Base-by-base conservation (phyloP, 2,329 filamentous ascomycete genomes). In the Aureobasidium subglaciale region DNA sequence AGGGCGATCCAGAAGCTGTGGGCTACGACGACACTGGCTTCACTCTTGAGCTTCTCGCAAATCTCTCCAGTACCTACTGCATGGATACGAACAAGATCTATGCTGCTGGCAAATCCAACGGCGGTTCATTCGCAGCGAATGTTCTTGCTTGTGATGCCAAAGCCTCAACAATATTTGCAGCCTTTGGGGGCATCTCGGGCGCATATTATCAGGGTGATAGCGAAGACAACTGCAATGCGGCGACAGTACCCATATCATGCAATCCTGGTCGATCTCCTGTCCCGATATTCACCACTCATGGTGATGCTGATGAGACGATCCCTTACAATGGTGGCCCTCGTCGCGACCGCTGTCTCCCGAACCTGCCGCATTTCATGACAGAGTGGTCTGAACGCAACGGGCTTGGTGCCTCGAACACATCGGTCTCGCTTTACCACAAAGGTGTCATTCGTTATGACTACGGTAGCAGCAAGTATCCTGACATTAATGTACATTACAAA, bases 71-170 rank as follows among this genome's bases (percentile, higher is more conserved):
- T 6, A 64, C 63, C 5, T 74, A 73, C 60, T 78, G 74, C 61
- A 68, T 78, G 58, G 72, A 78, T 57, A 60, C 64, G 1, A 63
- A 62, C 4, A 69, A 69, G 4, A 67, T 78, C 34, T 78, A 76
- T 56, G 69, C 69, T 7, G 66, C 69, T 0, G 75, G 75, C 38
- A 79, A 81, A 59, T 81, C 72, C 59, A 80, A 82, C 40, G 79
- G 77, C 3, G 79, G 76, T 2, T 79, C 76, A 1, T 78, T 72
- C 10, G 72, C 76, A 22, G 71, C 70, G 2, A 71, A 69, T 18
- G 59, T 72, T 1, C 71, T 79, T 7, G 74, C 76, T 4, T 79
- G 75, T 61, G 67, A 75, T 29, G 61, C 70, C 4, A 65, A 65
- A 8, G 67, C 71, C 4, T 72, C 71, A 1, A 65, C 62, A 6